A percentile compares a stretch with the other conserved stretches of the same genome.
Evolutionary conservation across 2,329 filamentous ascomycete species (phyloP).

Genomic region (Cercospora sp.): DNA sequence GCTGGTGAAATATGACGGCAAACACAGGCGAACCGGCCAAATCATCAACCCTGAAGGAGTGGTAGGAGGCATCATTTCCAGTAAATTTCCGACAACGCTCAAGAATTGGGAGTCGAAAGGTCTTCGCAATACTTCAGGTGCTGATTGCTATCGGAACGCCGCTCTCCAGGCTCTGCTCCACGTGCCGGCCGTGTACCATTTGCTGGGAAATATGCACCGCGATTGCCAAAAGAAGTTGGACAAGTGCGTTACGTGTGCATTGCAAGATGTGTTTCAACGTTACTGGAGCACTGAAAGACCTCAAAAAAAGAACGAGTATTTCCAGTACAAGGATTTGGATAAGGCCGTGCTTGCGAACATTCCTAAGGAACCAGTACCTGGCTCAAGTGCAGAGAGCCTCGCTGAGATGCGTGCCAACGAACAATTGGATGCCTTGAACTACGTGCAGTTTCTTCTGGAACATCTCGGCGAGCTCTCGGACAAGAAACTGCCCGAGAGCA

Average conservation of each 20-base stretch:
- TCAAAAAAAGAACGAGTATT: not conserved
- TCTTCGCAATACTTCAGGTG: slow-evolving; percentile 13
- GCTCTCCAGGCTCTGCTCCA: slow-evolving; percentile 23
- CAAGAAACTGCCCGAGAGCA: not conserved
- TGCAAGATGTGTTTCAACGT: not conserved
- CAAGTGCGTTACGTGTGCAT: not conserved
- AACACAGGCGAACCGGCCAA: not conserved
- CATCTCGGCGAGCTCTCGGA: not conserved
- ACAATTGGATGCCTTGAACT: slow-evolving; percentile 1
- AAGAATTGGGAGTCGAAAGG: slow-evolving; percentile 16
- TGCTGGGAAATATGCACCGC: slow-evolving; percentile 16
- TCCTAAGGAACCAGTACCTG: not conserved
- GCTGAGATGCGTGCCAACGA: not conserved
- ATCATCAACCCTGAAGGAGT: slow-evolving; percentile 1
- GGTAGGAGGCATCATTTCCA: not conserved
- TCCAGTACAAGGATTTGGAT: not conserved
- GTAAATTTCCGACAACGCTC: not conserved
- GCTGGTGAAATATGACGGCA: not conserved
- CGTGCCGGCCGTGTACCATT: slow-evolving; percentile 17
- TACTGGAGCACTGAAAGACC: slow-evolving; percentile 1
- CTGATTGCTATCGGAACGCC: slow-evolving; percentile 20
- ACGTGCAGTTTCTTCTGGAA: not conserved
- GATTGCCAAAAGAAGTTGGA: not conserved
- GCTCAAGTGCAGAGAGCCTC: not conserved
- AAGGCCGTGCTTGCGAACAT: not conserved